Evolutionary conservation across 2,329 filamentous ascomycete species (phyloP).

Genomic region (Thelonectria discophora): DNA sequence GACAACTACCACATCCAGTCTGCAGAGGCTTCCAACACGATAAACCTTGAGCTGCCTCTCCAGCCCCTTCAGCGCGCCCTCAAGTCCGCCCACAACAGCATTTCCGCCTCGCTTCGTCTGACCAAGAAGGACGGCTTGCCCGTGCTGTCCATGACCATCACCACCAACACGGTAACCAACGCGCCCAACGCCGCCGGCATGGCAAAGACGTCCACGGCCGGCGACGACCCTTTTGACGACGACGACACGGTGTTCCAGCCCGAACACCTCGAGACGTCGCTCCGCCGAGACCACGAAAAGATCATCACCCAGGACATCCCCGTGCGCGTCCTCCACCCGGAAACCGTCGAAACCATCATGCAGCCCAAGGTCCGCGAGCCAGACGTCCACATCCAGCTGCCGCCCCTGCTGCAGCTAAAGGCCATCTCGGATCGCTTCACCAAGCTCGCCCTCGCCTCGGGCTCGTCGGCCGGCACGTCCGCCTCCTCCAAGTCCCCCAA

Average conservation of each 20-base stretch:
- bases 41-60: conserved; percentile 96
- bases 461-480: conserved; percentile 51
- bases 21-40: conserved; percentile 82
- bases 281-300: conserved; percentile 81
- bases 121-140: conserved; percentile 93
- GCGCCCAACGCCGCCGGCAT: conserved; percentile 47
- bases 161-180: conserved; percentile 71
- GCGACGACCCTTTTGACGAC: conserved; percentile 53
- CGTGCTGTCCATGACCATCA: conserved; percentile 88
- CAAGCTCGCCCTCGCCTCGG: conserved; percentile 73
- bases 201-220: conserved; percentile 38
- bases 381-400: conserved; percentile 92
- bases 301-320: conserved; percentile 95
- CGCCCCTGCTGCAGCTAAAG: conserved; percentile 87
- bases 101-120: conserved; percentile 83
- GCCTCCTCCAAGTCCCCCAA: conserved; percentile 65
- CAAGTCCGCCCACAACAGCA: conserved; percentile 83
- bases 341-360: conserved; percentile 89
- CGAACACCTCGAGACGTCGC: conserved; percentile 64
- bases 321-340: conserved; percentile 85
- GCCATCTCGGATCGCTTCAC: conserved; percentile 96
- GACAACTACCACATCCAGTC: conserved; percentile 86
- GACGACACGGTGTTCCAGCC: conserved; percentile 58
- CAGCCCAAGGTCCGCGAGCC: conserved; percentile 91
- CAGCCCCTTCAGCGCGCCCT: conserved; percentile 88